Evolutionary conservation across 2,329 filamentous ascomycete genomes (phyloP), one percentile per base, ranked within the genome.

Genomic region (Sordariomycetes sp.): DNA sequence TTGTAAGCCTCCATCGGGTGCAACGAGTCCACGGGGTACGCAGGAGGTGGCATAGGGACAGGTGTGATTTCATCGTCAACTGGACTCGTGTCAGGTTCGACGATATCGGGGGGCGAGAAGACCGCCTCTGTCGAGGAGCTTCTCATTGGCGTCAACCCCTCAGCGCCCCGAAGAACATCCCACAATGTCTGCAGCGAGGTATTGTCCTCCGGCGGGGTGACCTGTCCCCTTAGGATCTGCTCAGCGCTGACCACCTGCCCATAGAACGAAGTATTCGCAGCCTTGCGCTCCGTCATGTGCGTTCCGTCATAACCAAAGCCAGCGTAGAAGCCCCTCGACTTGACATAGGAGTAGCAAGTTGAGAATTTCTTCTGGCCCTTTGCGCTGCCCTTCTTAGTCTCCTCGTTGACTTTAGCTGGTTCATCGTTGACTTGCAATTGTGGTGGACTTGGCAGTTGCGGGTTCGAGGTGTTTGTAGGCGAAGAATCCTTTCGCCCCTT

Each of bases 241-340:
- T 63, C 55, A 1, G 65, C 67, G 0, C 59, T 45, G 17, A 73
- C 48, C 5, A 50, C 44, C n/a, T 82, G 68, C 16, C 82, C 81
- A 54, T 93, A 94, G 50, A 94, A 94, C 6, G 75, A 73, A 34
- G 86, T 81, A 48, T 95, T 95, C 50, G 90, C 88, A 38, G 90
- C 85, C n/a, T 75, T 80, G 33, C 87, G 75, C 57, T 93, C 85
- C 18, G 90, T 83, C 32, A 94, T 70, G 9, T 94, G 74, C 0
- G 86, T 94, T 18, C 88, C 88, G 49, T 94, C 87, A 21, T 94
- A 71, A 48, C 88, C 83, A 1, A 94, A 73, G 20, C 86, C 86
- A 2, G 85, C 87, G 49, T 93, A 94, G 45, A 94, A 78, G 5
- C 88, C 88, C 34, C 86, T 75, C 31, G 82, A 88, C 62, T 94